Base-by-base conservation (phyloP, 208 protist species). In the Leishmania arabica region DNA sequence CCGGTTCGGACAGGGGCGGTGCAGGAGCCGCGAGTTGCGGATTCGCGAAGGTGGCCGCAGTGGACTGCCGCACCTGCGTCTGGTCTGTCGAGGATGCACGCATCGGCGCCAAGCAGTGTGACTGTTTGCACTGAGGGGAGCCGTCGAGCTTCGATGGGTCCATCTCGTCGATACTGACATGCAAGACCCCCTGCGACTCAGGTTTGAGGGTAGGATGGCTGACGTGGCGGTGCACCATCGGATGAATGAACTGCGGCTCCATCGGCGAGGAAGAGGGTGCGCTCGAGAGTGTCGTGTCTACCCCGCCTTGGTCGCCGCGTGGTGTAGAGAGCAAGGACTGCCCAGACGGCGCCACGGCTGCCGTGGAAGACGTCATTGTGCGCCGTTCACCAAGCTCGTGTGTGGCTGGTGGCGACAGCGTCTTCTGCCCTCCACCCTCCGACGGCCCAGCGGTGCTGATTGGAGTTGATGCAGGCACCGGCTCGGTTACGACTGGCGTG, bases 211-310 rank as follows among this genome's bases (percentile, higher is more conserved):
- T 62, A 11, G 77, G 77, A 56, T 49, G 71, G 45, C 77, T 82
- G 11, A 65, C 49, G 31, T 56, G 73, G 51, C 77, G 77, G 37
- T 47, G 70, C 42, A 85, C 85, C 24, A 85, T 71, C 24, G 74
- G 73, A 2, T 78, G 70, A 64, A 88, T 83, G 66, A 85, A n/a
- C 74, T 85, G 85, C 37, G 81, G 69, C 54, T 69, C 71, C 37
- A 88, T 42, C 74, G 75, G 75, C 58, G 65, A 45, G n/a, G 75
- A n/a, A 34, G 85, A 88, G 45, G 69, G 70, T 24, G 34, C 81
- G 31, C 85, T 85, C 15, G 85, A 88, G 54, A 68, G 5, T 4
- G 56, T 34, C 9, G 69, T 84, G 66, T 78, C 80, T n/a, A 8
- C 19, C 11, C 34, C 53, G 27, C 40, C 40, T 34, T n/a, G n/a